These are phyloP conservation scores for Fusarium sp. DNA, from an alignment of 2,329 filamentous ascomycete genomes.

Conservation along the genomic window DNA sequence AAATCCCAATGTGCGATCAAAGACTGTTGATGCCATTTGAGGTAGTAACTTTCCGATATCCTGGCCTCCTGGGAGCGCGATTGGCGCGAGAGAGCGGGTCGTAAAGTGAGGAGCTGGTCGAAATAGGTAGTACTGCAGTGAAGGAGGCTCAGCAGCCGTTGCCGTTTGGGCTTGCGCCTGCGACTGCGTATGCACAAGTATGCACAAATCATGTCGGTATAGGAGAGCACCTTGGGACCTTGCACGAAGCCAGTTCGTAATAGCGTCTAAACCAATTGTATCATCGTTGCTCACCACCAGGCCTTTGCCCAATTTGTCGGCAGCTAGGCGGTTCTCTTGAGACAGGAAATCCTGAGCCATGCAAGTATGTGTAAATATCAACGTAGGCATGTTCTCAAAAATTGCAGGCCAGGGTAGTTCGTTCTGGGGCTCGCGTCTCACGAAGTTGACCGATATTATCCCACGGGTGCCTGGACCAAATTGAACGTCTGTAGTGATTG, in stretches of 20 bases:
- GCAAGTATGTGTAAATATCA: slow-evolving; percentile 54
- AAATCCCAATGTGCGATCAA: slow-evolving; percentile 50
- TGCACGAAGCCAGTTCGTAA: slow-evolving; percentile 53
- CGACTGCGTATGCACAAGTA: slow-evolving; percentile 55
- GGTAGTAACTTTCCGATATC: slow-evolving; percentile 27
- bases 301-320: slow-evolving; percentile 42
- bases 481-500: slow-evolving; percentile 31
- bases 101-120: slow-evolving; percentile 41
- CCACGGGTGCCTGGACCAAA: slow-evolving; percentile 28
- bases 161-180: background rate
- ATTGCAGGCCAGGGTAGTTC: slow-evolving; percentile 45
- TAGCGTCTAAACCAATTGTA: slow-evolving; percentile 39
- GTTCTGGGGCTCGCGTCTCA: slow-evolving; percentile 7
- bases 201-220: slow-evolving; percentile 48
- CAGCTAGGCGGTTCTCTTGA: slow-evolving; percentile 13
- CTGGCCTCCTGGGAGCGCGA: slow-evolving; percentile 23
- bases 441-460: slow-evolving; percentile 30
- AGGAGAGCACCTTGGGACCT: slow-evolving; percentile 55
- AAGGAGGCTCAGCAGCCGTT: background rate
- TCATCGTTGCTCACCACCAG: slow-evolving; percentile 27
- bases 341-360: slow-evolving; percentile 51
- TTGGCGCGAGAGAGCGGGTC: slow-evolving; percentile 45
- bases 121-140: slow-evolving; percentile 56
- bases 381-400: slow-evolving; percentile 41
- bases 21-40: slow-evolving; percentile 38